A percentile compares a stretch with the other conserved stretches of the same genome.
Evolutionary conservation across 495 filamentous ascomycete species (phyloP).

Genomic region (Copromyces sp.): DNA sequence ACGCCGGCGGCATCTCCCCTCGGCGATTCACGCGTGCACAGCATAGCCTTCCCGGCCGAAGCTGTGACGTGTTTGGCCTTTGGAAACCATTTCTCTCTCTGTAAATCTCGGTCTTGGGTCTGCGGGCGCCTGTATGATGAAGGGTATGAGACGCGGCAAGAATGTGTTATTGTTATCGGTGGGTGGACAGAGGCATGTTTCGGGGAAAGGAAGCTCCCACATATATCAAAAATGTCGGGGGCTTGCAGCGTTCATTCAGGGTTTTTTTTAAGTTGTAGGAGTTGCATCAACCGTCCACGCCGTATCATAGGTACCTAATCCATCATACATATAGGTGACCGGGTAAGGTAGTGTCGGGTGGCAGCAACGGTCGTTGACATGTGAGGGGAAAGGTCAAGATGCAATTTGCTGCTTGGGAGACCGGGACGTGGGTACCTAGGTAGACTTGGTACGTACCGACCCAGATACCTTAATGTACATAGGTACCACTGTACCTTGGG

Average conservation of each 20-base stretch:
- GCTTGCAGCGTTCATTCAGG: not conserved
- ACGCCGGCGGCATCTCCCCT: not conserved
- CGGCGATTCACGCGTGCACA: not conserved
- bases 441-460: not conserved
- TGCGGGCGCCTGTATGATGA: not conserved
- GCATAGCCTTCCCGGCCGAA: not conserved
- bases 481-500: not conserved
- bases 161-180: not conserved
- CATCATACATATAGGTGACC: not conserved
- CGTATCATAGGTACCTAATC: no score
- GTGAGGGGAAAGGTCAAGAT: not conserved
- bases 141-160: not conserved
- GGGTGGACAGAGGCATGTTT: not conserved
- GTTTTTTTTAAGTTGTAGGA: not conserved
- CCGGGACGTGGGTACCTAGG: not conserved
- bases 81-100: not conserved
- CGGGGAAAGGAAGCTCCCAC: not conserved
- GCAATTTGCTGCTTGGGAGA: not conserved
- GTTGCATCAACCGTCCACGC: not conserved
- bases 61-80: not conserved
- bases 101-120: not conserved
- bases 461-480: not conserved
- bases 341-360: not conserved
- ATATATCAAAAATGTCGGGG: not conserved
- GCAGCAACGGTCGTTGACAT: not conserved